Evolutionary conservation across 2,329 filamentous ascomycete genomes (phyloP).

Genomic region (Aspergillus novofumigatus): DNA sequence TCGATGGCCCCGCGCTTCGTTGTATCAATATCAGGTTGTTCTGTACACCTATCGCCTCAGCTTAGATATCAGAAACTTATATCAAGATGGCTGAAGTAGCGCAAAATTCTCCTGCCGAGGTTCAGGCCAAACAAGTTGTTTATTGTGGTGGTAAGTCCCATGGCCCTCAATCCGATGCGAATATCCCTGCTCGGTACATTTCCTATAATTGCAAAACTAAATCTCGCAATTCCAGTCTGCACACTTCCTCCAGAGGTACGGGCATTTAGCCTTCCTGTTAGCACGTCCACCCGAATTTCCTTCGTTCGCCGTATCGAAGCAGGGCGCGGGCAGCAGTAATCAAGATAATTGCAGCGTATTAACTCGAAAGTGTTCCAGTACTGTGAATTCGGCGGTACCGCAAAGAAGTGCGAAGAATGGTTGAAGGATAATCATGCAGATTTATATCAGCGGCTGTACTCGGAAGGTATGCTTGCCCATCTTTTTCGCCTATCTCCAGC

Average conservation of each 20-base stretch:
- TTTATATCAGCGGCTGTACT: conserved; percentile 79
- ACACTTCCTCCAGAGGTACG: conserved; percentile 64
- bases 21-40: neutral
- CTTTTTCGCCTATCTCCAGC: neutral
- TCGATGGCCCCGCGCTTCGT: neutral
- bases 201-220: neutral
- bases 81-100: conserved; percentile 31
- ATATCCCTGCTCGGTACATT: neutral
- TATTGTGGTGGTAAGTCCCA: conserved; percentile 57
- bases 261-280: conserved; percentile 22
- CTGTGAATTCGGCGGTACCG: conserved; percentile 95
- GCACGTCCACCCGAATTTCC: conserved; percentile 6
- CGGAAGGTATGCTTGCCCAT: conserved; percentile 57
- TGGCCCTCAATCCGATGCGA: neutral
- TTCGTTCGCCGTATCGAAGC: neutral
- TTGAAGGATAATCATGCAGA: conserved; percentile 68
- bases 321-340: neutral
- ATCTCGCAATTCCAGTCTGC: conserved; percentile 48
- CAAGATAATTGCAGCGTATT: neutral
- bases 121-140: conserved; percentile 52
- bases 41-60: neutral
- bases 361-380: conserved; percentile 58
- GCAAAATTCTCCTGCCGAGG: conserved; percentile 34
- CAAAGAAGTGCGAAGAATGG: conserved; percentile 97
- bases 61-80: neutral